Conservation (phyloP, 352 stramenopile genomes). For the Phytophthora litchii region DNA sequence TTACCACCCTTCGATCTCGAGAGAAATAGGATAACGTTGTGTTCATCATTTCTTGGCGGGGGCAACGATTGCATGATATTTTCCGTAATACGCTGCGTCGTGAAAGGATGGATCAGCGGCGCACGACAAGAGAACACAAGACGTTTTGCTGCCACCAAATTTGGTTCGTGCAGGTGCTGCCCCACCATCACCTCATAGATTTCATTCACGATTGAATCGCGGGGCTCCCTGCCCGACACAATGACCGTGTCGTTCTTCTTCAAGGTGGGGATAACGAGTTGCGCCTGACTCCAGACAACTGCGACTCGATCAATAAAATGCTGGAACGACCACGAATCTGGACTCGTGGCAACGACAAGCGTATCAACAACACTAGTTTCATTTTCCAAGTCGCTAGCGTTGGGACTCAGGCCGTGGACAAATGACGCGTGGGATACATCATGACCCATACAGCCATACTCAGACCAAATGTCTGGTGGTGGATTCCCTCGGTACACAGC, state of each 20-base stretch:
- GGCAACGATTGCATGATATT: slow-evolving; percentile 29
- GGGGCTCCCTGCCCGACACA: slow-evolving; percentile 17
- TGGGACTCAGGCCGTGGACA: slow-evolving; percentile 7
- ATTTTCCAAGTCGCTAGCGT: slow-evolving; percentile 5
- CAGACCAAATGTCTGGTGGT: slow-evolving; percentile 31
- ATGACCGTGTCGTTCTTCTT: slow-evolving; percentile 29
- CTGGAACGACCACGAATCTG: slow-evolving; percentile 42
- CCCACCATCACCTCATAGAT: slow-evolving; percentile 35
- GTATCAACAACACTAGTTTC: slow-evolving; percentile 11
- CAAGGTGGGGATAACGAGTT: slow-evolving; percentile 25
- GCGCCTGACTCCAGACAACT: slow-evolving; percentile 37
- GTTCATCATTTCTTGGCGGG: slow-evolving; percentile 5
- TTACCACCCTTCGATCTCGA: slow-evolving; percentile 31
- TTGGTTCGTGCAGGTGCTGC: slow-evolving; percentile 16
- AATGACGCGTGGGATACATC: slow-evolving; percentile 31
- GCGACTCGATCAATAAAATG: slow-evolving; percentile 40
- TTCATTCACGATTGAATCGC: slow-evolving; percentile 33
- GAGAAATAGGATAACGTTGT: slow-evolving; percentile 33
- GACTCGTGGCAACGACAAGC: slow-evolving; percentile 28
- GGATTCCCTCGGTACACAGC: slow-evolving; percentile 27
- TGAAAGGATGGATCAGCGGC: slow-evolving; percentile 35
- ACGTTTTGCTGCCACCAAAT: slow-evolving; percentile 16
- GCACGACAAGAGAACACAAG: slow-evolving; percentile 39
- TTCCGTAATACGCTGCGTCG: slow-evolving; percentile 33
- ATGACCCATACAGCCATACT: slow-evolving; percentile 27